A percentile compares a stretch with the other conserved stretches of the same genome.
Conservation (phyloP, 2,329 filamentous ascomycete species). For the Rugonectria rugulosa region DNA sequence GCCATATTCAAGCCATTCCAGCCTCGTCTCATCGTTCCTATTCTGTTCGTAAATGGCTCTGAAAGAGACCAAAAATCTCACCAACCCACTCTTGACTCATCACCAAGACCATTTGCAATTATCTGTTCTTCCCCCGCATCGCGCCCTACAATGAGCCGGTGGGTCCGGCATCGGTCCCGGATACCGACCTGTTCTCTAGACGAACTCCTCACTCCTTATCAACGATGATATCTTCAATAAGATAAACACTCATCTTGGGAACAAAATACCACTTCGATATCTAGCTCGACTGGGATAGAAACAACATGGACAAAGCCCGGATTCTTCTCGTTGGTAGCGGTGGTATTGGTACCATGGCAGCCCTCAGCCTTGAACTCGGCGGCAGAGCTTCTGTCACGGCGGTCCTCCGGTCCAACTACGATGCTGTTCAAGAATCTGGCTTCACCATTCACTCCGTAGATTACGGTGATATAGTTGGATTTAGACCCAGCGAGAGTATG, state of each 20-base stretch:
- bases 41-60: too few relatives aligned
- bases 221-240: too few relatives aligned
- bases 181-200: too few relatives aligned
- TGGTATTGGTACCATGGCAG: conserved; percentile 36
- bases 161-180: conserved; percentile 9
- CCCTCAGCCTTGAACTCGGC: conserved; percentile 33
- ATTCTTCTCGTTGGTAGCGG: conserved; percentile 33
- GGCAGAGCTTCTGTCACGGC: conserved; percentile 33
- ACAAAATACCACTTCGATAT: too few relatives aligned
- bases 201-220: too few relatives aligned
- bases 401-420: conserved; percentile 36
- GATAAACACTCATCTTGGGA: too few relatives aligned
- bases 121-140: neutral
- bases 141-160: neutral
- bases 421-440: conserved; percentile 29
- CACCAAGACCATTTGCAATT: neutral
- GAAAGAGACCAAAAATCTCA: too few relatives aligned
- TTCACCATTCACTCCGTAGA: conserved; percentile 36
- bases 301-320: conserved; percentile 4
- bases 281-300: too few relatives aligned
- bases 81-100: neutral
- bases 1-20: too few relatives aligned
- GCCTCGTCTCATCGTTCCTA: too few relatives aligned
- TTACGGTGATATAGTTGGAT: conserved; percentile 30
- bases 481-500: conserved; percentile 32